A percentile compares a stretch with the other conserved stretches of the same genome.
Conservation (phyloP, 192 early-diverging fungal species). For the Coemansia sp. region DNA sequence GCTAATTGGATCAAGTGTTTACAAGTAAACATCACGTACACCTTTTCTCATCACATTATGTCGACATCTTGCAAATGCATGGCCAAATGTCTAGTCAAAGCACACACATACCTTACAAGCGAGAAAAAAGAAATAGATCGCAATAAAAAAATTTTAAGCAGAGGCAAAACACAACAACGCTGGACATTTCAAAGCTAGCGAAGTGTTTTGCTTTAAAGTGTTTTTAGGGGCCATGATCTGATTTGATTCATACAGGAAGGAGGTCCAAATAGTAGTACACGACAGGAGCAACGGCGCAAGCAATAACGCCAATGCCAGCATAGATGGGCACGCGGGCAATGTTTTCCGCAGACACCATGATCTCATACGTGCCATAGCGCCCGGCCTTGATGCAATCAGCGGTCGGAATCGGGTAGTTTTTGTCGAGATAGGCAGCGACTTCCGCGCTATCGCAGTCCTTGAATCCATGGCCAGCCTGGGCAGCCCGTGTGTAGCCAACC, state of each 20-base stretch:
- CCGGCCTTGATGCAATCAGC: slow-evolving; percentile 15
- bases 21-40: slow-evolving; percentile 16
- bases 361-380: slow-evolving; percentile 41
- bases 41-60: slow-evolving; percentile 31
- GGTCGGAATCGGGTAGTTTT: slow-evolving; percentile 19
- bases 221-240: no score
- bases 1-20: slow-evolving; percentile 30
- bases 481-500: neutral
- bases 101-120: no score
- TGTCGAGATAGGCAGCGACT: neutral
- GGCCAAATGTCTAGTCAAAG: no score
- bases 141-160: neutral
- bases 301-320: slow-evolving; percentile 37
- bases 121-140: no score
- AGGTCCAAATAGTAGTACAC: slow-evolving; percentile 20
- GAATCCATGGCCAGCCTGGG: neutral
- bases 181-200: no score
- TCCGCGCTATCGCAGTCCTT: neutral
- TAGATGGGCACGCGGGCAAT: slow-evolving; percentile 55
- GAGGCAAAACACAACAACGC: neutral
- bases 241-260: neutral
- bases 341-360: slow-evolving; percentile 50
- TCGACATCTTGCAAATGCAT: no score
- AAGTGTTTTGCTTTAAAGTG: no score
- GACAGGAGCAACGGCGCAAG: slow-evolving; percentile 25